A percentile compares a stretch with the other conserved stretches of the same genome.
These are phyloP conservation scores for Diaporthe longicolla DNA, from an alignment of 2,329 filamentous ascomycete species.

Conservation along the genomic window DNA sequence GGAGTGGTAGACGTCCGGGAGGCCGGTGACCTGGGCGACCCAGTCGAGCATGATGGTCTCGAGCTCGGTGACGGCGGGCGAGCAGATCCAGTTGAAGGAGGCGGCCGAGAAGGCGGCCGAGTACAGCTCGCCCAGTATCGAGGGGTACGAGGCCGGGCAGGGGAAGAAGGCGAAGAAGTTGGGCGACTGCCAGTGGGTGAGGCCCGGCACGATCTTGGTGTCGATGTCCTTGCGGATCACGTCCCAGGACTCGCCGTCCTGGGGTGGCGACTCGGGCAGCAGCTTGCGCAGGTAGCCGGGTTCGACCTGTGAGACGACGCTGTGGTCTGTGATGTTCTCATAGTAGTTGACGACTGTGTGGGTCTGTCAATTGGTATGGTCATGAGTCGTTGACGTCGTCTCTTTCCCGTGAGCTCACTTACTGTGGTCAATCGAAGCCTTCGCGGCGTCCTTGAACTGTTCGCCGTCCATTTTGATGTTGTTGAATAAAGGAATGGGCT, in stretches of 20 bases:
- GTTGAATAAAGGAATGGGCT: background rate
- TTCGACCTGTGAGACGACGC: slow-evolving; percentile 82
- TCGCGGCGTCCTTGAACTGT: slow-evolving; percentile 83
- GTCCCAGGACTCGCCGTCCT: slow-evolving; percentile 79
- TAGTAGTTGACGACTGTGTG: slow-evolving; percentile 84
- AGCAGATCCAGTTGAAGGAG: slow-evolving; percentile 98
- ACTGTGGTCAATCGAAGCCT: slow-evolving; percentile 88
- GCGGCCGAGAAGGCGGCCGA: slow-evolving; percentile 89
- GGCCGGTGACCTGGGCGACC: slow-evolving; percentile 81
- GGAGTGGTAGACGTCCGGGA: slow-evolving; percentile 82
- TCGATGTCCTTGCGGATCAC: slow-evolving; percentile 88
- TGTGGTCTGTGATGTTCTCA: slow-evolving; percentile 77
- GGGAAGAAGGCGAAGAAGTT: slow-evolving; percentile 98
- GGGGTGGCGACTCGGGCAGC: slow-evolving; percentile 77
- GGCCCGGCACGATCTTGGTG: slow-evolving; percentile 87
- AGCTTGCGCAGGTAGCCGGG: slow-evolving; percentile 89
- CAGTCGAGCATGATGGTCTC: slow-evolving; percentile 96
- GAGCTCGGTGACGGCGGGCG: slow-evolving; percentile 90
- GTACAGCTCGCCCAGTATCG: slow-evolving; percentile 94
- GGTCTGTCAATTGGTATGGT: background rate
- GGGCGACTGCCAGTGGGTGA: slow-evolving; percentile 94
- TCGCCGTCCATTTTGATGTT: slow-evolving; percentile 76
- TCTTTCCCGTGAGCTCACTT: slow-evolving; percentile 51
- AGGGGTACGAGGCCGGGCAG: slow-evolving; percentile 83
- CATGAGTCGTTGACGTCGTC: slow-evolving; percentile 22